Percentiles rank a stretch among this genome's conserved stretches.
Conservation (phyloP, 1,139 yeast species). For the Blastobotrys proliferans region DNA sequence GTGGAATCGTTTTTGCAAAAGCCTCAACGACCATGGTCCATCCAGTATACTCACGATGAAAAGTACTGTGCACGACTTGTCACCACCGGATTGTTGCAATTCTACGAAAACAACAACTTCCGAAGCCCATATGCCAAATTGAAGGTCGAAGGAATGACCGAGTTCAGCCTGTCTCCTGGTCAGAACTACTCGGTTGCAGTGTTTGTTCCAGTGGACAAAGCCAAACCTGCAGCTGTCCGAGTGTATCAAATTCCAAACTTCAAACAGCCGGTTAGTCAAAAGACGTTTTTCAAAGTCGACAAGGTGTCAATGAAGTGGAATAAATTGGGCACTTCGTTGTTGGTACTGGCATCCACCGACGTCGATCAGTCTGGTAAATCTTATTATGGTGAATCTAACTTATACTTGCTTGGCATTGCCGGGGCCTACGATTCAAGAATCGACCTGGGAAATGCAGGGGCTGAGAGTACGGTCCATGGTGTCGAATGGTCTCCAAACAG, state of each 20-base stretch:
- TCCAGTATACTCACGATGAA: conserved; percentile 82
- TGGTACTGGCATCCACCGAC: conserved; percentile 93
- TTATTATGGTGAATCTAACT: conserved; percentile 93
- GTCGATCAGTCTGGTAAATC: conserved; percentile 92
- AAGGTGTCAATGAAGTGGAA: conserved; percentile 93
- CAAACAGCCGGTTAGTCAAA: conserved; percentile 75
- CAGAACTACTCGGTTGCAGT: conserved; percentile 88
- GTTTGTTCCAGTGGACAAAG: conserved; percentile 75
- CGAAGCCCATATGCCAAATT: conserved; percentile 60
- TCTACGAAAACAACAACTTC: conserved; percentile 55
- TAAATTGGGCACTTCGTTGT: conserved; percentile 84
- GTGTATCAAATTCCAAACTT: conserved; percentile 73
- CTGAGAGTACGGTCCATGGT: conserved; percentile 98
- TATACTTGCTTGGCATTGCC: conserved; percentile 85
- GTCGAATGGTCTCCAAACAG: conserved; percentile 97
- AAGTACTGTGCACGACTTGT: conserved; percentile 61
- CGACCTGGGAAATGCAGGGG: conserved; percentile 70
- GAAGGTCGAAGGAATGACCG: conserved; percentile 56
- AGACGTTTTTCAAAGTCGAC: conserved; percentile 93
- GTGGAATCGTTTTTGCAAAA: conserved; percentile 70
- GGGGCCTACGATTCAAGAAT: conserved; percentile 91
- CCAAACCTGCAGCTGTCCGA: conserved; percentile 80
- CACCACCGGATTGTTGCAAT: conserved; percentile 54
- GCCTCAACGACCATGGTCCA: conserved; percentile 86
- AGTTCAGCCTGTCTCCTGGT: conserved; percentile 78